A percentile compares a stretch with the other conserved stretches of the same genome.
Evolutionary conservation across 768 basidiomycete genomes (phyloP).

Genomic region (Lactarius evosmus): DNA sequence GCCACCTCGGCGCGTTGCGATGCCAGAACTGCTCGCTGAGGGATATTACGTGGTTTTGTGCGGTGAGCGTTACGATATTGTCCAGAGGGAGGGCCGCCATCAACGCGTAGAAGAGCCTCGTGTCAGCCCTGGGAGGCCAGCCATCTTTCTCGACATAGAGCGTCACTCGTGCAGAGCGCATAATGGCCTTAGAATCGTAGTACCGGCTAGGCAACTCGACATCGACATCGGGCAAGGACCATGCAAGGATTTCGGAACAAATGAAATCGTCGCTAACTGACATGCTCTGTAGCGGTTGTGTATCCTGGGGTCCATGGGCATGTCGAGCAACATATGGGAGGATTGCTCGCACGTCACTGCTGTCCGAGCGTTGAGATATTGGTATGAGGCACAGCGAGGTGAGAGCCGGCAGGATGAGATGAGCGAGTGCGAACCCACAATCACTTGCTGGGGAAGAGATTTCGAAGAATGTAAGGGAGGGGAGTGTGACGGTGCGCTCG

Average conservation of each 20-base stretch:
- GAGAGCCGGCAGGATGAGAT: neutral
- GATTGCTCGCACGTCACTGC: neutral
- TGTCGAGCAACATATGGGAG: neutral
- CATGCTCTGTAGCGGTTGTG: neutral
- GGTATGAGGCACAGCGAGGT: neutral
- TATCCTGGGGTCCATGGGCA: neutral
- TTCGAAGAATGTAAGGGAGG: neutral
- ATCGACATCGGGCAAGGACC: neutral
- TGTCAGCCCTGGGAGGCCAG: neutral
- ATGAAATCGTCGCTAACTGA: neutral
- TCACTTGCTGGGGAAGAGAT: neutral
- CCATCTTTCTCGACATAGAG: neutral
- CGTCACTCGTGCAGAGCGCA: neutral
- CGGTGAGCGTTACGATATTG: no score
- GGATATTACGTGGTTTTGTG: fast-evolving
- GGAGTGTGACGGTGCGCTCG: neutral
- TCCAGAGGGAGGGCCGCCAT: no score
- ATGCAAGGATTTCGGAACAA: neutral
- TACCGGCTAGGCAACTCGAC: neutral
- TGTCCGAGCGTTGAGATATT: no score
- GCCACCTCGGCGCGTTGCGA: no score
- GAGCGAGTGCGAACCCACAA: neutral
- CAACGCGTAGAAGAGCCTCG: no score
- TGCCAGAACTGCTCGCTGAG: no score
- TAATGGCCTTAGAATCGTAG: neutral